Base-by-base conservation (phyloP, 495 filamentous ascomycete genomes). In the Penicillium cataractarum region DNA sequence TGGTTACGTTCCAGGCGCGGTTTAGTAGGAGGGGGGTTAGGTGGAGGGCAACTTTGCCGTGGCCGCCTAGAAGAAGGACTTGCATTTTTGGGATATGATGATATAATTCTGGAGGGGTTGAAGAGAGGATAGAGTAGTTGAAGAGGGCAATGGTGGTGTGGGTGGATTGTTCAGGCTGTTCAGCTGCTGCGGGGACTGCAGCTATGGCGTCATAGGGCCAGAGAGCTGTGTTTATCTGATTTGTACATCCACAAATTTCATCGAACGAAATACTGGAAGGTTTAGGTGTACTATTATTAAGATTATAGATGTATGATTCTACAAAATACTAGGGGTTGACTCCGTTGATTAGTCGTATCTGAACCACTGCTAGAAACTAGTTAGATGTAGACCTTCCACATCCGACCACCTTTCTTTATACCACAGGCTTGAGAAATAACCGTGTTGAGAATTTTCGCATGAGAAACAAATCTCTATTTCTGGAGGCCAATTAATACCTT, bases 51-150 rank as follows among this genome's bases (percentile, higher is more conserved):
- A 95, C 74, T 73, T 91, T 92, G 75, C 92, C 92, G 78, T 91
- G 90, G 65, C 90, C 91, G 63, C 92, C 92, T 42, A 96, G 86
- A 42, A 95, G 76, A 52, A 92, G 85, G 57, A 92, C 85, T 67
- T 87, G 76, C 76, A 79, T 78, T 57, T n/a, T 49, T 76, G 29
- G 32, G 4, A 4, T 46, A 12, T 46, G 3, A 12, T 1, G 21
- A 46, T 22, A 21, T 46, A 46, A 21, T 64, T 49, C 32, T 13
- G 31, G 10, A 15, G 24, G 29, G 17, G 33, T 24, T 24, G 8
- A 31, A 15, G 15, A 21, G 10, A 37, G 15, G 31, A 4, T 27
- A 21, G 49, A 32, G 17, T 0, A 21, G 26, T n/a, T 17, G 27
- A 21, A 44, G 58, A 31, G 39, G 50, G 44, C 24, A 58, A 32